Conservation (phyloP, 2,329 filamentous ascomycete genomes). For the Curvularia spicifera region DNA sequence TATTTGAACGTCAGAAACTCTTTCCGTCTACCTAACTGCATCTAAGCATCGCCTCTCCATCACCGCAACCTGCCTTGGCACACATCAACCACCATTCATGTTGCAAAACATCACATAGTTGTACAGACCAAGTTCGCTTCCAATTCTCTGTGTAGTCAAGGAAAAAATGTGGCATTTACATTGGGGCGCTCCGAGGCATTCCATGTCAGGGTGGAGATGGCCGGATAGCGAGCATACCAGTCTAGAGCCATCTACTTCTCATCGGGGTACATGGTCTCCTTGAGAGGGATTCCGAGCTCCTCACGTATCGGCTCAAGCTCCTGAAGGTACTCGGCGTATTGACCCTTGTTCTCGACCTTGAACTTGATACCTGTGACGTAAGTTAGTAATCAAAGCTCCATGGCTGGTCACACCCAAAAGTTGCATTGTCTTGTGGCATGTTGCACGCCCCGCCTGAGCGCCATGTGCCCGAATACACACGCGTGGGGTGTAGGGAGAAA, state of each 20-base stretch:
- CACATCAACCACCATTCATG: conserved; percentile 12
- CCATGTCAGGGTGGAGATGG: conserved; percentile 17
- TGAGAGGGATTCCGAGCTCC: conserved; percentile 89
- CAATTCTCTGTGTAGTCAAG: conserved; percentile 28
- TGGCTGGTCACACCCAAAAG: conserved; percentile 12
- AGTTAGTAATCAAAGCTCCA: conserved; percentile 33
- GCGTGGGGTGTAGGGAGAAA: conserved; percentile 13
- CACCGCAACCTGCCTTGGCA: background rate
- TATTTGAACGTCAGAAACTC: conserved; percentile 31
- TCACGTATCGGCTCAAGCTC: conserved; percentile 92
- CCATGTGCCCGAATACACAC: background rate
- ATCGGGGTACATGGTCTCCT: conserved; percentile 88
- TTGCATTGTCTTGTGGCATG: background rate
- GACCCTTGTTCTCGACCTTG: conserved; percentile 98
- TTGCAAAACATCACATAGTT: conserved; percentile 36
- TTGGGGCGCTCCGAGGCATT: conserved; percentile 26
- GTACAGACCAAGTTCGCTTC: conserved; percentile 32
- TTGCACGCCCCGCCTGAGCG: background rate
- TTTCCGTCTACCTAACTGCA: conserved; percentile 29
- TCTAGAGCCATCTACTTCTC: conserved; percentile 37
- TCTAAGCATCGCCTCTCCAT: conserved; percentile 33
- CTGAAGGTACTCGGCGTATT: conserved; percentile 95
- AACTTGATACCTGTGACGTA: conserved; percentile 81
- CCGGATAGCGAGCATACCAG: conserved; percentile 19
- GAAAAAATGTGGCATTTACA: conserved; percentile 35